Base-by-base conservation (phyloP, 768 basidiomycete species). In the Polyporus arcularius region DNA sequence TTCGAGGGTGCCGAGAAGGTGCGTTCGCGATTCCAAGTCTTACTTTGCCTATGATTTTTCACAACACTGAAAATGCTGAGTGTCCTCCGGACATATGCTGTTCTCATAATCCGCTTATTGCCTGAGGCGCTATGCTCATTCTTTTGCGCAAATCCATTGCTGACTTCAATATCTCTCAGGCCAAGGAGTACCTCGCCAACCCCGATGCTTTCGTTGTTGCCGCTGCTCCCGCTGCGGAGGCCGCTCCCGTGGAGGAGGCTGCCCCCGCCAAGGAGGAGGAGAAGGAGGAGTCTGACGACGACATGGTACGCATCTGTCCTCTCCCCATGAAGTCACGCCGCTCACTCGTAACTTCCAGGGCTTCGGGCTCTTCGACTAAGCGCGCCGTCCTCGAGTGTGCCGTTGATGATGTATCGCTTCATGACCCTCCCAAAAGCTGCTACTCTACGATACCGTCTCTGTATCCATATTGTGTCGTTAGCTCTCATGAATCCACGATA, bases 101-200 rank as follows among this genome's bases (percentile, higher is more conserved):
- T 14, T 60, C 31, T 62, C 54, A 55, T 60, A 42, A 16, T 58
- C 41, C 42, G 42, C 46, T 49, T 63, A 50, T 60, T 65, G 55
- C 63, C 68, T 76, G 73, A 74, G 65, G 72, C 49, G 54, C 11
- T 18, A 4, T 11, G 10, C 30, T 21, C 53, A 57, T 52, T 63
- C 56, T 68, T 70, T 70, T 68, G 76, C 77, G 78, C 64, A 59
- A 54, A 53, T 71, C 62, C 68, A 64, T 31, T 66, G 52, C 72
- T 71, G 72, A 79, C 71, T 58, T 58, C 58, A 51, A 59, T 4
- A 32, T 35, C 28, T 45, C 63, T 50, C 67, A 96, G 94, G 85
- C 90, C 78, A 98, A 97, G 84, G 96, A 92, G 72, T 92, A 89
- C 81, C 88, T 98, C 69, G 97, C 89, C 73, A 97, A 98, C 85